A percentile compares a stretch with the other conserved stretches of the same genome.
Conservation (phyloP, 805 yeast genomes). For the Metschnikowia orientalis region DNA sequence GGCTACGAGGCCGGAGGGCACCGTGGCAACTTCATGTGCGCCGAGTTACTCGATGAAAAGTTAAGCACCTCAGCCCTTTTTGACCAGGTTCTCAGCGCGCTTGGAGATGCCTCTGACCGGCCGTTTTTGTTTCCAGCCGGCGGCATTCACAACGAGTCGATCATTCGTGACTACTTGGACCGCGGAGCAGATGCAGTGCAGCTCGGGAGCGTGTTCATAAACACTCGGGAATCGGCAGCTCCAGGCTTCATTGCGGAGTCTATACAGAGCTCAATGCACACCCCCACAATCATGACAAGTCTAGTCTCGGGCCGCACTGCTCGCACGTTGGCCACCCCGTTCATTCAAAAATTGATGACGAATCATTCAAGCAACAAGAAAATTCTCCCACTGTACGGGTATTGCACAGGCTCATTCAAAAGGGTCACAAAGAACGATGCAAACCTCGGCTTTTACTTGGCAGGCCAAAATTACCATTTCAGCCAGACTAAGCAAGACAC, state of each 20-base stretch:
- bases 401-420: slow-evolving; percentile 30
- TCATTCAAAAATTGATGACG: slow-evolving; percentile 22
- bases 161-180: slow-evolving; percentile 27
- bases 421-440: slow-evolving; percentile 15
- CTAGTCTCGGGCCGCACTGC: slow-evolving; percentile 39
- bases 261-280: slow-evolving; percentile 5
- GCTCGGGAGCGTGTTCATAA: slow-evolving; percentile 50
- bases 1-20: slow-evolving; percentile 68
- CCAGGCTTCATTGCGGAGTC: slow-evolving; percentile 17
- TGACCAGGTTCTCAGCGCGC: slow-evolving; percentile 15
- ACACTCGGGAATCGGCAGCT: slow-evolving; percentile 28
- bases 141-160: slow-evolving; percentile 39
- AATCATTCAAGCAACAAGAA: slow-evolving; percentile 3
- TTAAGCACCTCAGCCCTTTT: slow-evolving; percentile 33
- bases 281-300: slow-evolving; percentile 29
- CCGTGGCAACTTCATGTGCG: slow-evolving; percentile 43
- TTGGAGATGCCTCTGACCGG: slow-evolving; percentile 8
- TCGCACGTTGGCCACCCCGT: slow-evolving; percentile 33
- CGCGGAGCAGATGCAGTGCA: slow-evolving; percentile 52
- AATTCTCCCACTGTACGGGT: slow-evolving; percentile 34
- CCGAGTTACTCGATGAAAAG: slow-evolving; percentile 26
- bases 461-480: slow-evolving; percentile 33
- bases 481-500: too few species aligned
- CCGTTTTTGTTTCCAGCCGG: slow-evolving; percentile 49
- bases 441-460: slow-evolving; percentile 30